Base-by-base conservation (phyloP, 768 basidiomycete genomes). In the Sarcomyxa edulis region DNA sequence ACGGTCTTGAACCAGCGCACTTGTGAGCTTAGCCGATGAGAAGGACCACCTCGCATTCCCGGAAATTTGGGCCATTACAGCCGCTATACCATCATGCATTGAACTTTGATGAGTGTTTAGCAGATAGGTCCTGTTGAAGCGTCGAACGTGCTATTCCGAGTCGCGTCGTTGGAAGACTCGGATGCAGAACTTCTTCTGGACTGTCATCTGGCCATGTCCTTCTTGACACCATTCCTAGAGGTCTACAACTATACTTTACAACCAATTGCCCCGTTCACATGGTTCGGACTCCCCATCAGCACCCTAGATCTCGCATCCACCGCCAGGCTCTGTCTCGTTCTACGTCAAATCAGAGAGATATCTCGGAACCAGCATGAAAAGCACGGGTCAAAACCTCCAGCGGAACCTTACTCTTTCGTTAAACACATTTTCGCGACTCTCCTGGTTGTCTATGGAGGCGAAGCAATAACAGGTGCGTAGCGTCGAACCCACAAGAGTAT, bases 1-100 rank as follows among this genome's bases (percentile, higher is more conserved):
- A 79, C 78, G 74, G 84, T 72, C 83, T 88, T 83, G 86, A 88
- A 87, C 82, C 80, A 84, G 86, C 85, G 86, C 86, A 77, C 86
- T 73, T 60, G 66, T 70, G 74, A 64, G 61, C 50, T 59, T 30
- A 47, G 59, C 74, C 83, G 77, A 75, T 84, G 65, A 64, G 44
- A 61, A 60, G 62, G 72, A 74, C 71, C 74, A 71, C 66, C 65
- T 65, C 78, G 67, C 84, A 88, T 87, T 80, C 86, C 86, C 77
- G 69, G 69, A n/a, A n/a, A 52, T 83, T 69, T 64, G 74, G 81
- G 81, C 84, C 86, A 51, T 60, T 75, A 88, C 84, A 89, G 73
- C 86, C 84, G 66, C 76, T 87, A 48, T 51, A 57, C 84, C 72
- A 86, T 55, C 47, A 54, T 50, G 48, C 55, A 37, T 22, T 62